Percentiles rank a stretch among this genome's conserved stretches.
Conservation (phyloP, 306 rosid genomes). For the Rosa chinensis region DNA sequence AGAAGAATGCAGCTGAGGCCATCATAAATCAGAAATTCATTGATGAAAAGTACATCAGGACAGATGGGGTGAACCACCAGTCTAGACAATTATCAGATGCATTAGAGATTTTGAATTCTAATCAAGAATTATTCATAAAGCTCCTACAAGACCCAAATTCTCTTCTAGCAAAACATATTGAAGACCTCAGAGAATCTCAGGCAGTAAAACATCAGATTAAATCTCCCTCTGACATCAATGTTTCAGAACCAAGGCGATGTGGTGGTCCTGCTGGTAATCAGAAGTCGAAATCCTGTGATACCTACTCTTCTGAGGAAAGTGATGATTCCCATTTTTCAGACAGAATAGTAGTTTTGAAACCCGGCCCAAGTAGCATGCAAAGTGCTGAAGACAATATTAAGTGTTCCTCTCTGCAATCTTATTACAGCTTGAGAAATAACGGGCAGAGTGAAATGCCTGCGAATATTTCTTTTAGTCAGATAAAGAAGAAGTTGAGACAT, state of each 20-base stretch:
- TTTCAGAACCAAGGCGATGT: conserved; percentile 36
- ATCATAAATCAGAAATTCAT: conserved; percentile 43
- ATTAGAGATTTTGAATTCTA: conserved; percentile 61
- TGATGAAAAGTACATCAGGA: conserved; percentile 34
- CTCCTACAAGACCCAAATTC: conserved; percentile 78
- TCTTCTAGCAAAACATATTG: conserved; percentile 57
- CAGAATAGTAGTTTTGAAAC: conserved; percentile 51
- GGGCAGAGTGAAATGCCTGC: conserved; percentile 30
- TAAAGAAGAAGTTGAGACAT: conserved; percentile 55
- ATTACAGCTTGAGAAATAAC: conserved; percentile 24
- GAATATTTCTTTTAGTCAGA: conserved; percentile 37
- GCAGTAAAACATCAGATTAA: conserved; percentile 32
- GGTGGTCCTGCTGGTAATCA: conserved; percentile 23
- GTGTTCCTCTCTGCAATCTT: conserved; percentile 35
- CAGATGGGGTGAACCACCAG: conserved; percentile 44
- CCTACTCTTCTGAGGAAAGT: conserved; percentile 24
- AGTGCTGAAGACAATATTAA: conserved; percentile 20
- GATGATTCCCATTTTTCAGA: conserved; percentile 31
- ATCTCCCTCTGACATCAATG: conserved; percentile 18
- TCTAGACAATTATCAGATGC: conserved; percentile 65
- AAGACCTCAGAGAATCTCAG: conserved; percentile 44
- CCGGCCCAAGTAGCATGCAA: conserved; percentile 30
- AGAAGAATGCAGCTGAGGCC: conserved; percentile 46
- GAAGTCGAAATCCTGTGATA: conserved; percentile 25
- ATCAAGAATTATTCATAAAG: conserved; percentile 64